Conservation (phyloP, 1,284 basidiomycete genomes). For the Erythrobasidium hasegawianum region DNA sequence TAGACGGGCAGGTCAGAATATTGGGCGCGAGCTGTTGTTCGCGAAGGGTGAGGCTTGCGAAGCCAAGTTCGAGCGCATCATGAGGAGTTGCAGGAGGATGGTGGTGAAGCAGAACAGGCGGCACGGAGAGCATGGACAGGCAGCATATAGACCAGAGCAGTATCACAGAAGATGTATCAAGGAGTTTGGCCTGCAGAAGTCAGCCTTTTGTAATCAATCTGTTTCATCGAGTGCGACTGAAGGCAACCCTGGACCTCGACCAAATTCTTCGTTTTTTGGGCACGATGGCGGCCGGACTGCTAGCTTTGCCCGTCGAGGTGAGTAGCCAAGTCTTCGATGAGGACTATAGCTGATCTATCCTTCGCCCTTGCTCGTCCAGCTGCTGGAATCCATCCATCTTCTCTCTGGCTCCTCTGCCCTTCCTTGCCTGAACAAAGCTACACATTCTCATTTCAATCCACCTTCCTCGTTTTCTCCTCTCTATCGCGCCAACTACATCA, state of each 20-base stretch:
- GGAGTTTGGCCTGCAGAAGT: neutral
- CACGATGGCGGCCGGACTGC: neutral
- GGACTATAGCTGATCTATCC: neutral
- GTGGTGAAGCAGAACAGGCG: neutral
- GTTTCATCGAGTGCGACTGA: neutral
- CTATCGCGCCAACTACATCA: slow-evolving; percentile 15
- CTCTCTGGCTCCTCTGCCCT: slow-evolving; percentile 16
- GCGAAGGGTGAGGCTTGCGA: neutral
- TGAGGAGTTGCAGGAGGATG: neutral
- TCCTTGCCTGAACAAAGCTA: slow-evolving; percentile 4
- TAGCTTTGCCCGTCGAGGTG: slow-evolving; percentile 33
- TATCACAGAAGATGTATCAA: neutral
- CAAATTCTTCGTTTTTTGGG: neutral
- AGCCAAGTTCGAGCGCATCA: neutral
- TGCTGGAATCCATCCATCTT: slow-evolving; percentile 30
- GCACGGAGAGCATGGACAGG: neutral
- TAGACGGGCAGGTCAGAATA: slow-evolving; percentile 5
- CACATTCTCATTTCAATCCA: slow-evolving; percentile 2
- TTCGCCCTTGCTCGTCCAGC: slow-evolving; percentile 1
- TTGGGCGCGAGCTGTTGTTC: neutral
- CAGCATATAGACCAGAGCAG: neutral
- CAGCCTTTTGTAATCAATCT: neutral
- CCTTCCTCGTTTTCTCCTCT: neutral
- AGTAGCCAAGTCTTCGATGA: neutral
- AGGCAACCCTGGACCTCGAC: neutral